These are phyloP conservation scores for Seiridium unicorne DNA, from an alignment of 2,329 filamentous ascomycete species.

Conservation along the genomic window DNA sequence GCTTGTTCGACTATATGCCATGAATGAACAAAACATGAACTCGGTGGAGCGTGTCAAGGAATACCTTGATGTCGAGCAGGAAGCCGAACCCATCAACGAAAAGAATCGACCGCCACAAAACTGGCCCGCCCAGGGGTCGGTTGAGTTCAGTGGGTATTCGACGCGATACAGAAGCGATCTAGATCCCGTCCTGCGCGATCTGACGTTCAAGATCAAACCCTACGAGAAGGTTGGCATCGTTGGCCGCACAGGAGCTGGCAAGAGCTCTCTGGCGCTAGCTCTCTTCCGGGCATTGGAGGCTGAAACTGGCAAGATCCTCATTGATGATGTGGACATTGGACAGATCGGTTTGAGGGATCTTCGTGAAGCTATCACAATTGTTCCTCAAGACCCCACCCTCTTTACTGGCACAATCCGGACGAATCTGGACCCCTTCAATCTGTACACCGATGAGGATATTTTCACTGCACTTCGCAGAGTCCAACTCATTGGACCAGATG, in stretches of 20 bases:
- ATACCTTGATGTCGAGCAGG: constrained; percentile 94
- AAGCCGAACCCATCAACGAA: constrained; percentile 75
- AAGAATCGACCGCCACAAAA: constrained; percentile 73
- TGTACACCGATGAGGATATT: constrained; percentile 88
- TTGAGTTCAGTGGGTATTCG: constrained; percentile 86
- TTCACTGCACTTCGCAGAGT: constrained; percentile 84
- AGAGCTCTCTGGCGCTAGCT: constrained; percentile 90
- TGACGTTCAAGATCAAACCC: constrained; percentile 83
- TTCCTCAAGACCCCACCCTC: constrained; percentile 93
- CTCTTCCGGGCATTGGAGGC: constrained; percentile 93
- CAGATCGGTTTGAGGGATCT: constrained; percentile 90
- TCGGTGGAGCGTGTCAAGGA: constrained; percentile 97
- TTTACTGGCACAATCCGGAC: constrained; percentile 89
- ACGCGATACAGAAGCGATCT: constrained; percentile 87
- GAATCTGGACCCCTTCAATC: constrained; percentile 88
- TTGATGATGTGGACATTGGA: constrained; percentile 89
- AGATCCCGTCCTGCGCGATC: constrained; percentile 78
- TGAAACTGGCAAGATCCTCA: constrained; percentile 82
- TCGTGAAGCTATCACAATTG: constrained; percentile 92
- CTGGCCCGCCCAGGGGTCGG: constrained; percentile 83
- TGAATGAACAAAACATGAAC: constrained; percentile 99
- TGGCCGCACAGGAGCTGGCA: constrained; percentile 91
- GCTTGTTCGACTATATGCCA: constrained; percentile 90
- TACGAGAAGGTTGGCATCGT: constrained; percentile 95
- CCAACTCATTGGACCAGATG: constrained; percentile 72